These are phyloP conservation scores for Metschnikowia corniflorae DNA, from an alignment of 805 yeast species.

Conservation along the genomic window DNA sequence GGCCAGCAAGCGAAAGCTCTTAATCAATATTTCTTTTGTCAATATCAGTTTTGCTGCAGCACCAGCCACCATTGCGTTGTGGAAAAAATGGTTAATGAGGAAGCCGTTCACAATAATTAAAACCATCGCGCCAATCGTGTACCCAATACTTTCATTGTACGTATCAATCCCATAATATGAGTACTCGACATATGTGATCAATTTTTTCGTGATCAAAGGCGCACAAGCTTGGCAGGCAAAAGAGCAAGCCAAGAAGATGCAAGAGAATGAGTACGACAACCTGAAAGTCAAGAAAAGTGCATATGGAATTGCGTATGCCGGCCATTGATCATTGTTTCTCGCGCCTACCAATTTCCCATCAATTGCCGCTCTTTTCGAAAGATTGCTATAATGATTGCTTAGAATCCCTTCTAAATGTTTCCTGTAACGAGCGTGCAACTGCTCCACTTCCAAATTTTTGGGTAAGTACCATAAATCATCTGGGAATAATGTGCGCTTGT, in stretches of 20 bases:
- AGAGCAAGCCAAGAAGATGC: conserved; percentile 41
- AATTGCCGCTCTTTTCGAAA: conserved; percentile 10
- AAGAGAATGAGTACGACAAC: conserved; percentile 39
- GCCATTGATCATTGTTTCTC: conserved; percentile 36
- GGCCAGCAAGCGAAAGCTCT: conserved; percentile 36
- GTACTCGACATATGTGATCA: conserved; percentile 61
- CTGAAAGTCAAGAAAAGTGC: conserved; percentile 51
- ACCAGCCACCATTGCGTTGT: conserved; percentile 41
- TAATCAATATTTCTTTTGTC: conserved; percentile 36
- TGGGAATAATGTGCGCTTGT: conserved; percentile 35
- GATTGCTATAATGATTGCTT: conserved; percentile 20
- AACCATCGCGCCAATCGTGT: conserved; percentile 62
- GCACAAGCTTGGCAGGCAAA: conserved; percentile 53
- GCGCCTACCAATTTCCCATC: neutral
- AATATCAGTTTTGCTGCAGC: conserved; percentile 39
- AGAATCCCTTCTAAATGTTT: conserved; percentile 22
- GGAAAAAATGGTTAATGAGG: conserved; percentile 40
- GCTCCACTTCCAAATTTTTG: conserved; percentile 33
- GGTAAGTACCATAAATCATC: conserved; percentile 37
- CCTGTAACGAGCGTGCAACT: conserved; percentile 31
- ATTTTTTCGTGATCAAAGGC: conserved; percentile 62
- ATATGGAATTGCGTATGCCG: conserved; percentile 33
- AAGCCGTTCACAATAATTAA: conserved; percentile 46
- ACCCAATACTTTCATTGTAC: conserved; percentile 67
- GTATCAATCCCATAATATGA: conserved; percentile 43